Conservation (phyloP, 2,329 filamentous ascomycete species). For the Penicillium oxalicum region DNA sequence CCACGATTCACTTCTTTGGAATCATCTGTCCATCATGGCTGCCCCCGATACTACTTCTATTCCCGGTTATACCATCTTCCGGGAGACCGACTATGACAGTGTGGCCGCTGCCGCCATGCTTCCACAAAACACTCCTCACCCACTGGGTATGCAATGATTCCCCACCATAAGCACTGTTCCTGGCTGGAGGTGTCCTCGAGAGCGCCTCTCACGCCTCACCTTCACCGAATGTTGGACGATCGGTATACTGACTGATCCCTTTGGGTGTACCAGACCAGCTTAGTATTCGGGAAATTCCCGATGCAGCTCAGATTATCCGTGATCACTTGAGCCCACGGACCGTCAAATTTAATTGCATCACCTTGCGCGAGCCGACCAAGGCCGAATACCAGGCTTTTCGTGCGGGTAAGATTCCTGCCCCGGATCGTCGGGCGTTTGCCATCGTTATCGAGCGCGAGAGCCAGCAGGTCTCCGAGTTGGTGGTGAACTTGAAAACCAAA, state of each 20-base stretch:
- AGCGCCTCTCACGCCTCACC: too few species aligned
- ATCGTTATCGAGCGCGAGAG: conserved; percentile 42
- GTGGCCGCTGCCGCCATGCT: conserved; percentile 21
- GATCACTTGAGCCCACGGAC: conserved; percentile 25
- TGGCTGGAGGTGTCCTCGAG: too few species aligned
- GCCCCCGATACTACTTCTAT: conserved; percentile 23
- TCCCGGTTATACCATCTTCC: conserved; percentile 25
- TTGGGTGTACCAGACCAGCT: conserved; percentile 19
- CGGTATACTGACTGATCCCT: conserved; percentile 2
- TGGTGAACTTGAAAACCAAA: conserved; percentile 23
- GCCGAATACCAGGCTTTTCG: conserved; percentile 31
- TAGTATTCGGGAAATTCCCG: conserved; percentile 26
- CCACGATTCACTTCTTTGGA: conserved; percentile 7
- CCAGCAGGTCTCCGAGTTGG: conserved; percentile 22
- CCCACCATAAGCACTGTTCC: neutral
- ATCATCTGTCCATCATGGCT: conserved; percentile 16
- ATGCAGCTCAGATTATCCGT: conserved; percentile 22
- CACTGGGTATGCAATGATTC: conserved; percentile 14
- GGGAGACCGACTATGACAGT: conserved; percentile 23
- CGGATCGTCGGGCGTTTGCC: conserved; percentile 38
- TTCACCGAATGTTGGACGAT: too few species aligned
- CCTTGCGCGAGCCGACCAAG: conserved; percentile 49
- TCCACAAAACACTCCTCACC: conserved; percentile 18
- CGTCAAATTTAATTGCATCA: conserved; percentile 41
- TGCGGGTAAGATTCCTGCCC: conserved; percentile 23